Conservation (phyloP, 1,284 basidiomycete species). For the Ustilago crameri region DNA sequence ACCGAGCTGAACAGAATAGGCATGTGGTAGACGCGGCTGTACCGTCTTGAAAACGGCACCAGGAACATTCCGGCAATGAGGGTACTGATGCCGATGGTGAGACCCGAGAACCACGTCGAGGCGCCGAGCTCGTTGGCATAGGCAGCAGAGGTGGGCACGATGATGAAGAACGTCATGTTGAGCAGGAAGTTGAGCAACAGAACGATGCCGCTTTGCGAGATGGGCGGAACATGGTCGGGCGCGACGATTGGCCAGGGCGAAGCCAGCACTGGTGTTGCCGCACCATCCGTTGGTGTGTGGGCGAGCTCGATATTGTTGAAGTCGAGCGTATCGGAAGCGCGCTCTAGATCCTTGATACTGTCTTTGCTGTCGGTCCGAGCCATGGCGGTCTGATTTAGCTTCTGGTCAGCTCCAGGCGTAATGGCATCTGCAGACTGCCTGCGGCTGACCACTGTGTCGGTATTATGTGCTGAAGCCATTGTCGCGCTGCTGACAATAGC, state of each 20-base stretch:
- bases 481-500: not conserved
- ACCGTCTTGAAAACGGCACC: conserved; percentile 41
- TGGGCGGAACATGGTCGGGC: conserved; percentile 29
- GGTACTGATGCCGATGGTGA: conserved; percentile 46
- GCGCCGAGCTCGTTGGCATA: conserved; percentile 47
- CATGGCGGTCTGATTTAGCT: not conserved
- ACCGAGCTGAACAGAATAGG: conserved; percentile 42
- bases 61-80: conserved; percentile 37
- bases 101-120: conserved; percentile 51
- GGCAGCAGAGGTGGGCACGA: conserved; percentile 44
- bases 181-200: conserved; percentile 47
- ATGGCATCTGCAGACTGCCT: conserved; percentile 9
- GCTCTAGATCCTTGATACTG: not conserved
- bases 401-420: not conserved
- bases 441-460: not conserved
- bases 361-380: conserved; percentile 5
- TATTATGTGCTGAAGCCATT: not conserved
- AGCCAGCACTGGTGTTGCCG: not conserved
- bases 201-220: conserved; percentile 34
- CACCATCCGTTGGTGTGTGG: not conserved
- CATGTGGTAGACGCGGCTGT: conserved; percentile 28
- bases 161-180: conserved; percentile 57
- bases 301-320: conserved; percentile 12
- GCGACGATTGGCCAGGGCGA: conserved; percentile 6
- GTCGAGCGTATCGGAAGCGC: not conserved